A percentile compares a stretch with the other conserved stretches of the same genome.
Conservation (phyloP, 2,329 filamentous ascomycete genomes). For the Trichophaea hybrida region DNA sequence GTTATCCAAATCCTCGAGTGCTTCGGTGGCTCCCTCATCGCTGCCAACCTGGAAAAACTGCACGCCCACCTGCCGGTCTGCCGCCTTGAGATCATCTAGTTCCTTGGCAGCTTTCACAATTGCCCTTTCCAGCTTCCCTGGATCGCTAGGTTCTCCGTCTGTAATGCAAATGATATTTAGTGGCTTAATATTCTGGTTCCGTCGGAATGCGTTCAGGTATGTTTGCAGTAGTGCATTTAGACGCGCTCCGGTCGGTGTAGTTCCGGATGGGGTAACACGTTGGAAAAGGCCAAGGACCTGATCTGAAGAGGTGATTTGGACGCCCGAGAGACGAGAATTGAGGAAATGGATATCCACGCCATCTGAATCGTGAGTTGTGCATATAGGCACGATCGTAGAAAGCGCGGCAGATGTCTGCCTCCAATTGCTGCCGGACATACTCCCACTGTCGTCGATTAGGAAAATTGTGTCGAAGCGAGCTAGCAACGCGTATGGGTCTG, state of each 20-base stretch:
- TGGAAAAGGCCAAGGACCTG: conserved; percentile 56
- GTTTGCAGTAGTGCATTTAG: conserved; percentile 57
- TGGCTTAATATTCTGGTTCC: conserved; percentile 44
- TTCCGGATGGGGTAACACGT: conserved; percentile 47
- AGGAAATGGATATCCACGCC: conserved; percentile 88
- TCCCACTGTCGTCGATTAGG: conserved; percentile 80
- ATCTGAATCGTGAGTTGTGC: conserved; percentile 62
- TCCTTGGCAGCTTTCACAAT: conserved; percentile 54
- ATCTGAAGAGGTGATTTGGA: conserved; percentile 43
- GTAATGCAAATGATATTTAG: conserved; percentile 89
- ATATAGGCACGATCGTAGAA: conserved; percentile 62
- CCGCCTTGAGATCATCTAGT: conserved; percentile 55
- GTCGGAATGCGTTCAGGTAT: conserved; percentile 48
- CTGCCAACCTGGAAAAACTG: conserved; percentile 93
- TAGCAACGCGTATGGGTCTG: conserved; percentile 61
- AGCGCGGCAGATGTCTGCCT: conserved; percentile 57
- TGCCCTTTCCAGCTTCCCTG: conserved; percentile 47
- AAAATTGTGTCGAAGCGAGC: conserved; percentile 72
- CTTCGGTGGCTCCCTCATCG: conserved; percentile 48
- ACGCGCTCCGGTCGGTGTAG: conserved; percentile 60
- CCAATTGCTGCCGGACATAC: conserved; percentile 63
- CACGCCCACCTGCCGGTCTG: conserved; percentile 70
- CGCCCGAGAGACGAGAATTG: conserved; percentile 45
- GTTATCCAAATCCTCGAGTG: conserved; percentile 63
- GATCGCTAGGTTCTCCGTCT: conserved; percentile 68